These are phyloP conservation scores for Pelargonium citronellum DNA, from an alignment of 441 rosid species.

Conservation along the genomic window DNA sequence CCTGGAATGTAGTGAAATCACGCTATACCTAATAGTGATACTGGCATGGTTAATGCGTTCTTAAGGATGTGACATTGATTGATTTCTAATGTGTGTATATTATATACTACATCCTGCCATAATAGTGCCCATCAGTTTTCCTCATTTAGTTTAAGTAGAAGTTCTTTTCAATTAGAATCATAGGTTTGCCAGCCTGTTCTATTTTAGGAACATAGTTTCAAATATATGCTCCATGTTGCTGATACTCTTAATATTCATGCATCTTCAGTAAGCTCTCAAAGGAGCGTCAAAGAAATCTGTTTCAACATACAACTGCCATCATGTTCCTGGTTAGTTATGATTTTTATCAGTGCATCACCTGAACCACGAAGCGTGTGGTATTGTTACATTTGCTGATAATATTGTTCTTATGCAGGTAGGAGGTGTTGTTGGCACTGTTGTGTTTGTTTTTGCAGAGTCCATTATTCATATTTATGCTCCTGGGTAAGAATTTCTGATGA, in stretches of 20 bases:
- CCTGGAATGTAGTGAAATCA: not conserved
- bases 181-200: not conserved
- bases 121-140: too few relatives aligned
- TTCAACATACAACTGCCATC: slow-evolving; percentile 4
- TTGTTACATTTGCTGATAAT: not conserved
- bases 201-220: not conserved
- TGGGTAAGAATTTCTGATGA: slow-evolving; percentile 4
- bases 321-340: slow-evolving; percentile 3
- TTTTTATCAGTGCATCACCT: not conserved
- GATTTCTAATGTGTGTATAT: too few relatives aligned
- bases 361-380: not conserved
- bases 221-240: not conserved
- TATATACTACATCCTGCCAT: too few relatives aligned
- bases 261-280: slow-evolving; percentile 4
- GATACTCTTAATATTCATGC: slow-evolving; percentile 7
- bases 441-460: slow-evolving; percentile 8
- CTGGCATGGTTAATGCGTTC: not conserved
- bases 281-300: slow-evolving; percentile 5
- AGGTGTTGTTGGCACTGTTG: slow-evolving; percentile 1
- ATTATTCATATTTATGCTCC: slow-evolving; percentile 9
- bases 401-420: slow-evolving; percentile 9
- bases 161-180: not conserved
- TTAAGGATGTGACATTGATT: too few relatives aligned
- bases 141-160: too few relatives aligned
- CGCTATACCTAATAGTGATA: not conserved